Percentiles rank a stretch among this genome's conserved stretches.
Conservation (phyloP, 257 asterid genomes). For the Cordia subcordata region DNA sequence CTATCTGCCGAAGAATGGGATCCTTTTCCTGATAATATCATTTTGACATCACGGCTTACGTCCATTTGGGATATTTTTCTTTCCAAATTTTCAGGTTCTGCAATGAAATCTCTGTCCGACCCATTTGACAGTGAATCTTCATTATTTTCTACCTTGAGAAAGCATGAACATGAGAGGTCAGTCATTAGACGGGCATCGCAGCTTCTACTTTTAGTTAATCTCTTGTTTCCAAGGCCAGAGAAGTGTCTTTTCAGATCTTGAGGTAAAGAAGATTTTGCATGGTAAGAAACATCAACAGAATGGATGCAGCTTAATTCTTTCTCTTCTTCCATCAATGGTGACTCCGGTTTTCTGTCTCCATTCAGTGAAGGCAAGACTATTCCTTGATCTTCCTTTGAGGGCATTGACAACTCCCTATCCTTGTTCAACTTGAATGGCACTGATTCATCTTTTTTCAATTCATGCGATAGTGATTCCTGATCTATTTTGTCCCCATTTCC, state of each 20-base stretch:
- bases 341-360: conserved; percentile 10
- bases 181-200: conserved; percentile 47
- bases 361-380: conserved; percentile 15
- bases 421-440: conserved; percentile 25
- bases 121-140: conserved; percentile 37
- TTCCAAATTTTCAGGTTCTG: conserved; percentile 24
- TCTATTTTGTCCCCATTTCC: neutral
- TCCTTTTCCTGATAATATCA: conserved; percentile 35
- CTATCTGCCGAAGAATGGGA: conserved; percentile 38
- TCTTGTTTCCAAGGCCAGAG: conserved; percentile 27
- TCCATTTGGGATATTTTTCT: conserved; percentile 40
- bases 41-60: conserved; percentile 25
- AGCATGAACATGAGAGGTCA: conserved; percentile 37
- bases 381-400: conserved; percentile 26
- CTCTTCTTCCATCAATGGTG: conserved; percentile 24
- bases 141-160: conserved; percentile 28
- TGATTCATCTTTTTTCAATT: conserved; percentile 18
- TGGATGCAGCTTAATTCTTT: conserved; percentile 36
- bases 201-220: conserved; percentile 64
- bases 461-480: conserved; percentile 19
- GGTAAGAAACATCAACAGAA: conserved; percentile 31
- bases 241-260: conserved; percentile 30
- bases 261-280: conserved; percentile 30
- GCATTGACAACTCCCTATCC: conserved; percentile 13
- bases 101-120: conserved; percentile 11